Percentiles rank a stretch among this genome's conserved stretches.
Evolutionary conservation across 2,329 filamentous ascomycete genomes (phyloP).

Genomic region (Botrytis deweyae): DNA sequence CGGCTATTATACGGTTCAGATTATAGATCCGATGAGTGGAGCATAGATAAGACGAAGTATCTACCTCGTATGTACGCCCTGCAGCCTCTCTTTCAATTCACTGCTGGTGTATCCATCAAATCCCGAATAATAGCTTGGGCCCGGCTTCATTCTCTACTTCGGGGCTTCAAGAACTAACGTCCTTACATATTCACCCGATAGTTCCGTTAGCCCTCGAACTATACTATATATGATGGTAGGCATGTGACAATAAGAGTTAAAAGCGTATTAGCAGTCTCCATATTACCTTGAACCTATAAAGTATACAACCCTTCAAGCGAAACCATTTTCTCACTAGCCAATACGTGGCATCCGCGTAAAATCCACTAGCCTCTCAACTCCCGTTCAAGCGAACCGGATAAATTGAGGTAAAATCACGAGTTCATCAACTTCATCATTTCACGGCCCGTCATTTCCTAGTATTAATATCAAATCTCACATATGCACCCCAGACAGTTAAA

Average conservation of each 20-base stretch:
- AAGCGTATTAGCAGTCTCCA: background rate
- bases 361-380: background rate
- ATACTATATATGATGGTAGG: background rate
- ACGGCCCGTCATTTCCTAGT: slow-evolving; percentile 16
- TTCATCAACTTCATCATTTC: slow-evolving; percentile 14
- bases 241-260: background rate
- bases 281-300: background rate
- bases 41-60: background rate
- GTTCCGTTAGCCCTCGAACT: background rate
- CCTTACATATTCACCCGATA: background rate
- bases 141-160: background rate
- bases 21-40: background rate
- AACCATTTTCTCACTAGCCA: background rate
- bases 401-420: slow-evolving; percentile 12
- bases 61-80: background rate
- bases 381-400: slow-evolving; percentile 8
- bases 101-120: background rate
- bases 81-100: background rate
- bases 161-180: background rate
- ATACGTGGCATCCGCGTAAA: slow-evolving; percentile 6
- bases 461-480: slow-evolving; percentile 8
- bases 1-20: background rate
- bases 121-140: background rate
- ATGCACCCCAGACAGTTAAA: background rate
- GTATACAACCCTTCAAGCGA: background rate